Evolutionary conservation across 208 protist genomes (phyloP), one percentile per base, ranked within the genome.

Genomic region (Kentomonas sorsogonicus): DNA sequence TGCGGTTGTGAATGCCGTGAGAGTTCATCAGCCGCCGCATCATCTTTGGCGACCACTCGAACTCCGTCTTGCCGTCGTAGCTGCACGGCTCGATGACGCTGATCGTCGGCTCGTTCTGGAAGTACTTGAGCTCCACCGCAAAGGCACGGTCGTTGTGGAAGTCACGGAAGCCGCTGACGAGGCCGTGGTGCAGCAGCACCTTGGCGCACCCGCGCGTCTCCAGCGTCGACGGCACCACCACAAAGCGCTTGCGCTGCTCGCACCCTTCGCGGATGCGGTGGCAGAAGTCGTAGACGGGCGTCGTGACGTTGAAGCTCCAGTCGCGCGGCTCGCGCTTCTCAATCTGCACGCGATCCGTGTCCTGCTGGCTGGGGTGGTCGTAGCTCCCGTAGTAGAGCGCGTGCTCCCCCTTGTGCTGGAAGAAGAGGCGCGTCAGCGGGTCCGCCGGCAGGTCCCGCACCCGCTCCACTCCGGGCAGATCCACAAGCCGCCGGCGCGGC

Each of bases 1-100:
- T 64, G n/a, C 85, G 77, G 63, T 93, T 93, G 61, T 93, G 83
- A 60, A 94, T 89, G 34, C 86, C 83, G 51, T 93, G 83, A 18
- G 79, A 78, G 67, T 90, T 91, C 48, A 93, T 53, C 16, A 93
- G 57, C 2, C 83, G 79, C 3, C 89, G 77, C 83, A 95, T 92
- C 89, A 95, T 95, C 68, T 93, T 93, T 3, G 89, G 89, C 40
- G 86, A 93, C 89, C 89, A 95, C 65, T 95, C 89, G 60, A 93
- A 93, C 67, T 95, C 81, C 25, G 79, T 90, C 60, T 87, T 87
- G 27, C 83, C 83, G 50, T 93, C 85, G 66, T 88, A 92, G 33
- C 74, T 77, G 63, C 85, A 89, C 10, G 89, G 83, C 69, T 91
- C 86, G 70, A 95, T 91, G 39, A 91, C 73, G 46, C 88, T 85